Conservation (phyloP, 306 rosid species). For the Begonia peltatifolia region DNA sequence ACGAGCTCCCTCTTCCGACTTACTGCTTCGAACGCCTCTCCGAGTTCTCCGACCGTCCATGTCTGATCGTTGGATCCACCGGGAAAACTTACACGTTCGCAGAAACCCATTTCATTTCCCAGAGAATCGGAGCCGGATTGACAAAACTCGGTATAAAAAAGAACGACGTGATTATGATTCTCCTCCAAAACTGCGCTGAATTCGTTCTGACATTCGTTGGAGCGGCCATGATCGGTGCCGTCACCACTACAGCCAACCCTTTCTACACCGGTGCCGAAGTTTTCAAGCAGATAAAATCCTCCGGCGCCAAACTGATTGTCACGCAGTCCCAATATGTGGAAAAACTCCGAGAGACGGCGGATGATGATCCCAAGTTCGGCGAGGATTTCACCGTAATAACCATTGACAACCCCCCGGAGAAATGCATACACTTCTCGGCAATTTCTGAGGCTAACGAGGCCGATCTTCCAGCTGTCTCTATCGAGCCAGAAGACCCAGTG, state of each 20-base stretch:
- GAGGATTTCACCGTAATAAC: slow-evolving; percentile 35
- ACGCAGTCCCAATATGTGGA: slow-evolving; percentile 54
- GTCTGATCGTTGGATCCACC: slow-evolving; percentile 49
- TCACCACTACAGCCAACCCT: slow-evolving; percentile 58
- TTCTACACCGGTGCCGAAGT: slow-evolving; percentile 60
- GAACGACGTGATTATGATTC: slow-evolving; percentile 52
- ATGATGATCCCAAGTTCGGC: slow-evolving; percentile 12
- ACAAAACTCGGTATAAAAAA: slow-evolving; percentile 34
- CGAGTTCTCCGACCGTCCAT: slow-evolving; percentile 34
- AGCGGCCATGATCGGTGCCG: slow-evolving; percentile 46
- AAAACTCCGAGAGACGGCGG: slow-evolving; percentile 25
- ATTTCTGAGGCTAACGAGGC: slow-evolving; percentile 35
- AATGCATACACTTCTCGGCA: slow-evolving; percentile 59
- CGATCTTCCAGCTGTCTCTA: slow-evolving; percentile 19
- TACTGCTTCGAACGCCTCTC: slow-evolving; percentile 58
- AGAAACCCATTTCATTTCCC: slow-evolving; percentile 31
- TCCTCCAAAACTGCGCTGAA: slow-evolving; percentile 64
- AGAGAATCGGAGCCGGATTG: slow-evolving; percentile 48
- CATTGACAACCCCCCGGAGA: slow-evolving; percentile 45
- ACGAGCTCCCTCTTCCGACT: slow-evolving; percentile 61
- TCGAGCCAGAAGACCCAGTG: slow-evolving; percentile 34
- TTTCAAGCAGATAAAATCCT: slow-evolving; percentile 34
- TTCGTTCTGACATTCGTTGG: slow-evolving; percentile 55
- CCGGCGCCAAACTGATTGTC: slow-evolving; percentile 43
- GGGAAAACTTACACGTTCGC: slow-evolving; percentile 34